Evolutionary conservation across 345 rosid species (phyloP), one percentile per base, ranked within the genome.

Genomic region (Lepidium sativum): DNA sequence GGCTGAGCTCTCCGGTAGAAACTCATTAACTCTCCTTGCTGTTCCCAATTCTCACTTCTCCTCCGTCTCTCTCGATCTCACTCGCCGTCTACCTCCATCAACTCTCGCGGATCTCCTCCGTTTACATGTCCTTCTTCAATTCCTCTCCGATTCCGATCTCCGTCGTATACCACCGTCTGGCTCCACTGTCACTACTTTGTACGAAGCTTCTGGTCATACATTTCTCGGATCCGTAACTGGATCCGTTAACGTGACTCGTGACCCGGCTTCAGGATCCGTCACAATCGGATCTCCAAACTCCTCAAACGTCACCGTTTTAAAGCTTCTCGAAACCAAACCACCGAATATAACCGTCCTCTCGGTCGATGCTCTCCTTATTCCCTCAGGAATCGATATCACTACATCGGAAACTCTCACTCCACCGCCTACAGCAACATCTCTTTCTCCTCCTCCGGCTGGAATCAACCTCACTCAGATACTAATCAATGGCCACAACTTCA

Each of bases 71-170:
- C 54, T 63, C 1, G 86, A 78, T 32, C 57, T 79, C 85, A 86
- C 89, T 68, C 88, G 83, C 82, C 90, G 38, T 72, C 82, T 90
- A 69, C 67, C 89, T n/a, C 84, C 84, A 1, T 61, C 83, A 49
- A 48, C 88, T 1, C 81, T 85, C 21, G 86, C 91, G 39, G 96
- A 94, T 86, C 84, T 94, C 79, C 84, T 90, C 72, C 85, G 96
- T 60, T 90, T 83, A 80, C 88, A 94, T 69, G 77, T 90, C 60
- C 85, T 94, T 18, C 83, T 94, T 39, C 87, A 86, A 39, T 94
- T 75, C 84, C 66, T 90, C 72, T 87, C 95, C 25, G 73, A 71
- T 68, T 45, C 77, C 12, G 86, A 80, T 77, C 92, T 94, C 77
- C 83, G 63, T 17, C 75, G 82, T 48, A 73, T 90, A 67, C 80